Conservation (phyloP, 768 basidiomycete species). For the Naganishia vishniacii region DNA sequence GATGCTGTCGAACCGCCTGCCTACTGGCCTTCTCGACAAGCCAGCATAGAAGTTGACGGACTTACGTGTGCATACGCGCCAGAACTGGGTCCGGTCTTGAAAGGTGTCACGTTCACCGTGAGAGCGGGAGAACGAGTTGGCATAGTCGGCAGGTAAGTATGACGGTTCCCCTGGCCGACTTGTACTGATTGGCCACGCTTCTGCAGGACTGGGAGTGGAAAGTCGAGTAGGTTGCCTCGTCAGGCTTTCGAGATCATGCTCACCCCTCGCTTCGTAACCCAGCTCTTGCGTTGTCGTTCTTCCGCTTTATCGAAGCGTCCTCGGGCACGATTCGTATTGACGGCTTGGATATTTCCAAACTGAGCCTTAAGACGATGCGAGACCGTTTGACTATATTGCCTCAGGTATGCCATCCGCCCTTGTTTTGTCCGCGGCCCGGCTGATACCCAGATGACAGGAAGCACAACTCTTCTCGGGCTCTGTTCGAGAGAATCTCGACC, state of each 20-base stretch:
- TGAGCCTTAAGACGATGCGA: slow-evolving; percentile 54
- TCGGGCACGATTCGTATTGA: slow-evolving; percentile 49
- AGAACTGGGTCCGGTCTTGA: slow-evolving; percentile 49
- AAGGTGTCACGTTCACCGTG: slow-evolving; percentile 49
- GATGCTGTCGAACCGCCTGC: slow-evolving; percentile 48
- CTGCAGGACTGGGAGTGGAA: slow-evolving; percentile 25
- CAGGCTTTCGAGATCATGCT: no score
- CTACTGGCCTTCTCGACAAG: slow-evolving; percentile 48
- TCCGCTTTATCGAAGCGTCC: slow-evolving; percentile 51
- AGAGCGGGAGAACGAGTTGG: slow-evolving; percentile 50
- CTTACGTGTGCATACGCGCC: slow-evolving; percentile 47
- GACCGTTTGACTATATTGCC: slow-evolving; percentile 60
- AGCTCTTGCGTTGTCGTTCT: slow-evolving; percentile 51
- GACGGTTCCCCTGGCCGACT: background rate
- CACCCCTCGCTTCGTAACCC: no score
- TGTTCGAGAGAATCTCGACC: slow-evolving; percentile 48
- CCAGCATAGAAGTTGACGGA: slow-evolving; percentile 47
- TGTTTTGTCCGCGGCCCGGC: background rate
- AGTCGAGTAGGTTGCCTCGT: slow-evolving; percentile 22
- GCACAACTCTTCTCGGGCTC: slow-evolving; percentile 25
- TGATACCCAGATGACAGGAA: background rate
- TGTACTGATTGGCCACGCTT: no score
- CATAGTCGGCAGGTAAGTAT: slow-evolving; percentile 43
- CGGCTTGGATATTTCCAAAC: slow-evolving; percentile 48
- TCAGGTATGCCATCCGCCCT: slow-evolving; percentile 31